phyloP scores from a whole-genome alignment of 371 early-diverging fungal genomes.

The Mortierella sp. region DNA sequence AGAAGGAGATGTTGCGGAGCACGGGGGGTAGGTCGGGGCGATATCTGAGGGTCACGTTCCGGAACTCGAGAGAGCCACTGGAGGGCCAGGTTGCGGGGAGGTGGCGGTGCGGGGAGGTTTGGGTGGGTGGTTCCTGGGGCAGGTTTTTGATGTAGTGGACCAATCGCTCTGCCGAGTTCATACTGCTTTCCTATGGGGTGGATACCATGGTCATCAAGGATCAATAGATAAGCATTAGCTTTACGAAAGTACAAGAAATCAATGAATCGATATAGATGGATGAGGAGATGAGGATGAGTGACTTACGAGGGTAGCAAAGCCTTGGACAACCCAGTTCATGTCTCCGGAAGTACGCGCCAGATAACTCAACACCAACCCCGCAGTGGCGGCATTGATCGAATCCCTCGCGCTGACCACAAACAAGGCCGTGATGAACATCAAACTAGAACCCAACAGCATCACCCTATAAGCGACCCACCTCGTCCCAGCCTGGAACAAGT shows the following conservation, averaged over 20 bases:
- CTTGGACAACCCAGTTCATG: conserved; percentile 48
- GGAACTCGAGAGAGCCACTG: conserved; percentile 69
- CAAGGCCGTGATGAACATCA: neutral
- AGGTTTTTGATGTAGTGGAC: conserved; percentile 66
- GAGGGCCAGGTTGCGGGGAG: conserved; percentile 64
- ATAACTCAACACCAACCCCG: conserved; percentile 44
- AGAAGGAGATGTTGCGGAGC: conserved; percentile 74
- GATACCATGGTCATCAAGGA: too few species aligned
- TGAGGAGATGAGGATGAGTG: too few species aligned
- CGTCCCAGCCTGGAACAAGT: conserved; percentile 67
- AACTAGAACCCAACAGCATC: neutral
- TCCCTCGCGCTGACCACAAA: neutral
- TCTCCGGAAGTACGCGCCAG: conserved; percentile 38
- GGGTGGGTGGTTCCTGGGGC: conserved; percentile 36
- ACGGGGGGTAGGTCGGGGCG: conserved; percentile 62
- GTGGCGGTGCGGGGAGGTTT: conserved; percentile 60
- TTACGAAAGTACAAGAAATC: too few species aligned
- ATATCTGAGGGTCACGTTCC: conserved; percentile 72
- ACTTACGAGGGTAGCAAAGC: conserved; percentile 52
- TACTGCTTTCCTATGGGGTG: conserved; percentile 65
- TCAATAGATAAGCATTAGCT: neutral
- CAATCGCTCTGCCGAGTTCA: conserved; percentile 81
- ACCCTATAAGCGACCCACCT: conserved; percentile 74
- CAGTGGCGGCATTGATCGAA: conserved; percentile 34
- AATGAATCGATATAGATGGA: too few species aligned